Evolutionary conservation across 1,284 basidiomycete species (phyloP), one percentile per base, ranked within the genome.

Genomic region (Kalmanozyma brasiliensis): DNA sequence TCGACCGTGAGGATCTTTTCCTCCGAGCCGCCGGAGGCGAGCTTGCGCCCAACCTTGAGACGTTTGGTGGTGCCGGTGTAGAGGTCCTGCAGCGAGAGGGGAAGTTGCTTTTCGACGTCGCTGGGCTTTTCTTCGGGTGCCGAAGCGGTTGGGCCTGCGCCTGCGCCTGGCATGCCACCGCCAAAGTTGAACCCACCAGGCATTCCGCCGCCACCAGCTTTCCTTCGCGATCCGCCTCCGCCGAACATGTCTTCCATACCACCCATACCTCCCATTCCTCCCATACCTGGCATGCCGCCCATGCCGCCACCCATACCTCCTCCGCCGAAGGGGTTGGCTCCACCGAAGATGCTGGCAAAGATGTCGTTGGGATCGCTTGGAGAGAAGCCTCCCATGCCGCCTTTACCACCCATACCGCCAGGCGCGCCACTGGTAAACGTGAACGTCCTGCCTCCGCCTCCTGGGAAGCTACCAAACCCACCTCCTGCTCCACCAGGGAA

Each of bases 61-160:
- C 89, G 91, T 83, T 98, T 98, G 24, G 89, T 90, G 2, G 89
- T 86, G 29, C 96, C 96, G 42, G 85, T 86, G 84, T 92, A 95
- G n/a, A 98, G 87, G 46, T 98, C 95, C 76, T 93, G 89, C 7
- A 98, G 86, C 0, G 93, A 88, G 26, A 96, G 85, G 66, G 92
- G 92, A 60, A 98, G 87, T 0, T 93, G 93, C 60, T 90, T 89
- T 23, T 87, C 88, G 80, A 76, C 70, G 93, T 89, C 83, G 93
- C 93, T 20, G 85, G 85, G 60, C 34, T 77, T 72, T 19, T 61
- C 56, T 3, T 52, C 53, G 19, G 53, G 34, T 2, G 43, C n/a
- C 4, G 35, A 1, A 14, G 49, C 24, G 11, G 20, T 26, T 3
- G 49, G 34, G 35, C 45, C 61, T 1, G 49, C 38, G 35, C 45